phyloP scores from a whole-genome alignment of 495 filamentous ascomycete species.

The Neurospora africana region DNA sequence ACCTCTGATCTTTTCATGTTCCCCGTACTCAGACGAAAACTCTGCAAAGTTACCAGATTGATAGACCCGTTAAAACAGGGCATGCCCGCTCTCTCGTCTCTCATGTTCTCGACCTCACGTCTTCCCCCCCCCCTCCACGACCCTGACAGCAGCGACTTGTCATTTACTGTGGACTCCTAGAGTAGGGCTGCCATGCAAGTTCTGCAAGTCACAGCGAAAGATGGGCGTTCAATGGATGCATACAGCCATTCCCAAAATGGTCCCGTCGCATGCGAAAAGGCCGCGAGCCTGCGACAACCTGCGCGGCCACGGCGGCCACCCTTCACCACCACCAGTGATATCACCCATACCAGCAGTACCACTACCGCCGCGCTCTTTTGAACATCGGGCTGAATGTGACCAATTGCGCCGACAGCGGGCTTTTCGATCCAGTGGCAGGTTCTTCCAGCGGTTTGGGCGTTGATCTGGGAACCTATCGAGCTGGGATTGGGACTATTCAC shows the following conservation, averaged over 20 bases:
- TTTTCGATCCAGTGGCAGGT: background rate
- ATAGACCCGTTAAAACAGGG: no score
- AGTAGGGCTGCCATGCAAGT: background rate
- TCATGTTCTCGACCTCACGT: background rate
- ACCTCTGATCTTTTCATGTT: background rate
- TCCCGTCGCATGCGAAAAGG: background rate
- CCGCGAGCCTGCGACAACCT: background rate
- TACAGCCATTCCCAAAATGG: background rate
- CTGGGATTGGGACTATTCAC: background rate
- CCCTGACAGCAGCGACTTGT: background rate
- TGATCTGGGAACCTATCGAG: background rate
- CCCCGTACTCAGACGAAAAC: background rate
- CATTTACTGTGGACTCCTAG: background rate
- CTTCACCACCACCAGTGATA: background rate
- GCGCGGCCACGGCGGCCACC: background rate
- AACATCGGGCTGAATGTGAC: background rate
- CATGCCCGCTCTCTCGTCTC: background rate
- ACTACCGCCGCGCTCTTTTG: background rate
- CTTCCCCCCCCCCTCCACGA: background rate
- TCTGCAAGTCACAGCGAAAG: background rate
- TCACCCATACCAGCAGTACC: background rate
- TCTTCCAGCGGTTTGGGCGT: background rate
- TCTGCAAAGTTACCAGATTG: background rate
- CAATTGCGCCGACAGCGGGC: background rate
- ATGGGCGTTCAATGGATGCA: background rate